A percentile compares a stretch with the other conserved stretches of the same genome.
These are phyloP conservation scores for Dillenia turbinata DNA, from an alignment of 164 flowering plant genomes.

Conservation along the genomic window DNA sequence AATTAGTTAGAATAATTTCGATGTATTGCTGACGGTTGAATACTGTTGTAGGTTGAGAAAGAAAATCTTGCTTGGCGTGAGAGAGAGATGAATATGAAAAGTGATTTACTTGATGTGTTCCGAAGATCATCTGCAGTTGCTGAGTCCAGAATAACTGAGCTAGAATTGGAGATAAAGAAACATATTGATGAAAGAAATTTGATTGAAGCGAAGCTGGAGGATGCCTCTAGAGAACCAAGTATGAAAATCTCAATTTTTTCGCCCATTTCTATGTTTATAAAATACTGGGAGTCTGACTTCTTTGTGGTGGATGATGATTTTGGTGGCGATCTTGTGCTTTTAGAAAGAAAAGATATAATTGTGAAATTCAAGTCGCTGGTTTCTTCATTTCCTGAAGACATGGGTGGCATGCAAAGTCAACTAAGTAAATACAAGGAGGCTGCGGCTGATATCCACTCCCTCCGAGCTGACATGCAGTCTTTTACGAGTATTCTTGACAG, in stretches of 20 bases:
- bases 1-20: slow-evolving; percentile 5
- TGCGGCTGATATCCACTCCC: slow-evolving; percentile 67
- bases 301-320: background rate
- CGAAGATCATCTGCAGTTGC: slow-evolving; percentile 50
- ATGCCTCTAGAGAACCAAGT: slow-evolving; percentile 84
- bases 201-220: slow-evolving; percentile 59
- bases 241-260: slow-evolving; percentile 7
- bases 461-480: slow-evolving; percentile 82
- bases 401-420: slow-evolving; percentile 75
- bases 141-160: slow-evolving; percentile 50
- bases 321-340: slow-evolving; percentile 17
- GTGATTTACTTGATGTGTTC: slow-evolving; percentile 68
- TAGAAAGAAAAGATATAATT: slow-evolving; percentile 90
- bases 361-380: slow-evolving; percentile 72
- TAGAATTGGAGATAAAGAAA: slow-evolving; percentile 49
- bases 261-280: background rate
- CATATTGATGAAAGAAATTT: slow-evolving; percentile 44
- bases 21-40: slow-evolving; percentile 17
- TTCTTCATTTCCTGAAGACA: slow-evolving; percentile 79
- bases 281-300: too few species aligned
- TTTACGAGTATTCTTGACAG: slow-evolving; percentile 54
- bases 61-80: slow-evolving; percentile 76
- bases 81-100: slow-evolving; percentile 56
- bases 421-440: slow-evolving; percentile 69
- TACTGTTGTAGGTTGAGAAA: slow-evolving; percentile 61